A percentile compares a stretch with the other conserved stretches of the same genome.
These are phyloP conservation scores for Fraxinus dipetala DNA, from an alignment of 305 asterid genomes.

Conservation along the genomic window DNA sequence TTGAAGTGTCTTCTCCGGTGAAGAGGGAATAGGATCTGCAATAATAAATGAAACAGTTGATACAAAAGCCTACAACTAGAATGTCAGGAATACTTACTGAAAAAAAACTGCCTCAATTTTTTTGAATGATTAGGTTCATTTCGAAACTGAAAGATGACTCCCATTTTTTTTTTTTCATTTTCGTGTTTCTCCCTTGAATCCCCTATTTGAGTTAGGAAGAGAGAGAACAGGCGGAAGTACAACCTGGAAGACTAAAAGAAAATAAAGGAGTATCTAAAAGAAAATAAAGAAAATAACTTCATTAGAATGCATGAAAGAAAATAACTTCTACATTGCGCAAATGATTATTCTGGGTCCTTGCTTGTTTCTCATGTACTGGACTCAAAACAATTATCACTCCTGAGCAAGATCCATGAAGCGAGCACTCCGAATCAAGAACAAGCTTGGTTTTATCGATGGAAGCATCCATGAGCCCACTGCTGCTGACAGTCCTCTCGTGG, in stretches of 20 bases:
- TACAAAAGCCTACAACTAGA: background rate
- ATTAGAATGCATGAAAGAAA: too few relatives aligned
- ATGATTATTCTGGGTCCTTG: too few relatives aligned
- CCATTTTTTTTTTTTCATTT: background rate
- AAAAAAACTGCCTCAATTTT: background rate
- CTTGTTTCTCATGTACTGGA: too few relatives aligned
- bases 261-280: background rate
- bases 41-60: conserved; percentile 12
- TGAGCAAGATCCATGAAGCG: too few relatives aligned
- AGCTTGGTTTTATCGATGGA: too few relatives aligned
- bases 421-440: too few relatives aligned
- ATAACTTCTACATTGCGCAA: background rate
- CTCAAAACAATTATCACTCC: too few relatives aligned
- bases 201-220: background rate
- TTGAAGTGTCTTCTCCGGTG: conserved; percentile 43
- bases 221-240: background rate
- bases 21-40: conserved; percentile 40
- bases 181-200: background rate
- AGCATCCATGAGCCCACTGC: too few relatives aligned
- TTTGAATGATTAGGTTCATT: background rate
- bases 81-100: too few relatives aligned
- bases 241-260: background rate
- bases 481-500: too few relatives aligned
- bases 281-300: too few relatives aligned
- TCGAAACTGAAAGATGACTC: background rate